Evolutionary conservation across 441 rosid genomes (phyloP), one percentile per base, ranked within the genome.

Genomic region (Corymbia citriodora): DNA sequence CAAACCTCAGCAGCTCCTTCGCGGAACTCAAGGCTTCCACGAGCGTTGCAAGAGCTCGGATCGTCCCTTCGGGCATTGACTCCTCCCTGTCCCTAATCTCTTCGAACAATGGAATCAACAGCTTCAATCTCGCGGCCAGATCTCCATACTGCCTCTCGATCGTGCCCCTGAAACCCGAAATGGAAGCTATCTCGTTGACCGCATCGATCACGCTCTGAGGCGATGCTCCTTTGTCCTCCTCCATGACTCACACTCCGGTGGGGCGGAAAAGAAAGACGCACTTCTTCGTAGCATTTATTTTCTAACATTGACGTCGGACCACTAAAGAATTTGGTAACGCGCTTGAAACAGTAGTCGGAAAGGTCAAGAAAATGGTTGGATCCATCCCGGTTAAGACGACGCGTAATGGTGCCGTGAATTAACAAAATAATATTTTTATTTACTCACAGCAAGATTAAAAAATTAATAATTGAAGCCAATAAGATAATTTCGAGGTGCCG

Each of bases 71-170:
- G 45, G 45, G 45, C 45, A 40, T 40, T 40, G 45, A 40, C 45
- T 40, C 45, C 45, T 40, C 45, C 45, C 89, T 87, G 36, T 97
- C 99, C 91, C 94, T 93, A 93, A 96, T 96, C 94, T 97, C 99
- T 92, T 97, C 99, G 55, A 97, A 91, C 96, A 97, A 93, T 89
- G 99, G 97, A 90, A 93, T 94, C 93, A 97, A 92, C 86, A 97
- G 94, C 97, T 93, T 96, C 93, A 96, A 86, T 29, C 98, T 88
- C 91, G 97, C 93, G 3, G 95, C 96, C 52, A 96, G 94, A 89
- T 97, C 95, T 89, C 94, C 93, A 91, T 91, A 95, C 91, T 93
- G 97, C 87, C 94, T 97, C 97, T 95, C 96, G 90, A 95, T 93
- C 89, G 96, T 79, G 74, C 92, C 53, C 48, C 94, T 93, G 91